Evolutionary conservation across 75 land plant species (phyloP).

Genomic region (Pinus tabuliformis): DNA sequence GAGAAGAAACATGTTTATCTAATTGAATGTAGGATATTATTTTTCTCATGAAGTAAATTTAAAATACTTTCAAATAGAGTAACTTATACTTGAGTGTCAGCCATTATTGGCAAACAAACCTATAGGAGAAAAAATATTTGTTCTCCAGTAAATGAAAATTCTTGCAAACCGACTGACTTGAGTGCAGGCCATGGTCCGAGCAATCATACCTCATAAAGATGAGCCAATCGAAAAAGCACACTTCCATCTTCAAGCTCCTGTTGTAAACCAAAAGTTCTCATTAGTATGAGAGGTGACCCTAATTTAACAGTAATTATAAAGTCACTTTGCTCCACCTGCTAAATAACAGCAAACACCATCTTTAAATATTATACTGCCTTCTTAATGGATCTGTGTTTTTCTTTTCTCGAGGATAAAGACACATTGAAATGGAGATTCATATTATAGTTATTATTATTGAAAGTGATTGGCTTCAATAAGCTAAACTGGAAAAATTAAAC

Average conservation of each 20-base stretch:
- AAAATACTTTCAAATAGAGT: too few species aligned
- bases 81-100: too few species aligned
- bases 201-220: conserved; percentile 64
- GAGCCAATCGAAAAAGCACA: conserved; percentile 64
- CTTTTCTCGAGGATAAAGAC: neutral
- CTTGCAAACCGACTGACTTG: too few species aligned
- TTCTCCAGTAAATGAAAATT: too few species aligned
- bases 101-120: too few species aligned
- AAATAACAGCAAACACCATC: neutral
- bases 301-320: neutral
- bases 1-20: too few species aligned
- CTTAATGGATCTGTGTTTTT: neutral
- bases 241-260: conserved; percentile 65
- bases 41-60: too few species aligned
- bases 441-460: neutral
- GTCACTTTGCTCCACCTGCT: neutral
- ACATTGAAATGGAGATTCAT: neutral
- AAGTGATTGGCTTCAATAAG: neutral
- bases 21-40: too few species aligned
- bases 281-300: neutral
- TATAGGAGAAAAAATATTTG: too few species aligned
- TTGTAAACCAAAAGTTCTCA: neutral
- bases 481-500: too few species aligned
- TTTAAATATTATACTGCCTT: neutral
- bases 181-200: neutral